A percentile compares a stretch with the other conserved stretches of the same genome.
These are phyloP conservation scores for Leptomonas pyrrhocoris DNA, from an alignment of 208 protist genomes.

Conservation along the genomic window DNA sequence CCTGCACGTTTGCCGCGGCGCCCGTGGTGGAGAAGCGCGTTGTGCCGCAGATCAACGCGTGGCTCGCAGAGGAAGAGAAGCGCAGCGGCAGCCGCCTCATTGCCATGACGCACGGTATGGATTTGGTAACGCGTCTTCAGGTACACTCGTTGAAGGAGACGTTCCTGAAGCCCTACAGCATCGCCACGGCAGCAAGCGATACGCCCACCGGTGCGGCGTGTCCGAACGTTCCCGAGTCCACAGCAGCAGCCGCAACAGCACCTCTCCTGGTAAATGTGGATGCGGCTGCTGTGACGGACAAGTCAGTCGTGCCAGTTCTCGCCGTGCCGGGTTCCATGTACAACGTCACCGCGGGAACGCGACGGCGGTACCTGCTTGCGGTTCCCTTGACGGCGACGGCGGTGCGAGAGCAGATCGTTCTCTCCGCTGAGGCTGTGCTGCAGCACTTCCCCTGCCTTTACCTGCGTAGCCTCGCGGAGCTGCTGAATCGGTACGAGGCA, in stretches of 20 bases:
- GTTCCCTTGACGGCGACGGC: slow-evolving; percentile 14
- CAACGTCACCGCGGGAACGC: slow-evolving; percentile 27
- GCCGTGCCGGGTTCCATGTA: slow-evolving; percentile 34
- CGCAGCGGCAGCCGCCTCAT: slow-evolving; percentile 51
- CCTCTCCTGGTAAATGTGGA: background rate
- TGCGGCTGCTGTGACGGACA: slow-evolving; percentile 5
- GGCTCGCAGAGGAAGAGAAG: slow-evolving; percentile 29
- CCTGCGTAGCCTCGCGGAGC: slow-evolving; percentile 46
- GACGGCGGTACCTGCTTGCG: slow-evolving; percentile 23
- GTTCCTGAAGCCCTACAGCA: slow-evolving; percentile 20
- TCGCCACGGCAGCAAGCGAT: background rate
- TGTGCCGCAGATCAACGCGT: slow-evolving; percentile 28
- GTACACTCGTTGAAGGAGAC: slow-evolving; percentile 47
- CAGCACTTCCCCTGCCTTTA: slow-evolving; percentile 71
- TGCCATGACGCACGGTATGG: slow-evolving; percentile 62
- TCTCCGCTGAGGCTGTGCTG: slow-evolving; percentile 29
- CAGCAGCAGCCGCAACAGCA: background rate
- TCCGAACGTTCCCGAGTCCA: too few relatives aligned
- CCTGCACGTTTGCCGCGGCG: slow-evolving; percentile 58
- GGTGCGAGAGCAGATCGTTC: slow-evolving; percentile 31
- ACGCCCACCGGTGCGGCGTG: background rate
- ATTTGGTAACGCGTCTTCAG: slow-evolving; percentile 67
- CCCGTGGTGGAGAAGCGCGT: slow-evolving; percentile 59
- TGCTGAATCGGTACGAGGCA: slow-evolving; percentile 30
- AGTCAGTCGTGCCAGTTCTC: slow-evolving; percentile 22